phyloP scores from a whole-genome alignment of 116 monocot species.

The Trichopus zeylanicus region DNA sequence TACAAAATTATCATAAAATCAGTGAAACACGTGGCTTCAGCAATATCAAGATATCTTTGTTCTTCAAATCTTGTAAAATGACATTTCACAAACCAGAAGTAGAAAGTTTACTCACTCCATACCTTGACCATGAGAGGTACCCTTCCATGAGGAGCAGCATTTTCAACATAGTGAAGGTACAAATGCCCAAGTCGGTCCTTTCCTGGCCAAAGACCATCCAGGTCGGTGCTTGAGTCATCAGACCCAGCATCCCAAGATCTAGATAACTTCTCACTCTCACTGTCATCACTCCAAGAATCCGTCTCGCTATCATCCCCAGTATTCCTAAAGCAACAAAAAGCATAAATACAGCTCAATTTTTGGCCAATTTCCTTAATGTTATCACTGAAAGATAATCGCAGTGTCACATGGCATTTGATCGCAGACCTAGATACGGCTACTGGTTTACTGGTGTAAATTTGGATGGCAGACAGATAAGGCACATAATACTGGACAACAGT shows the following conservation, averaged over 20 bases:
- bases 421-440: conserved; percentile 16
- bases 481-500: conserved; percentile 60
- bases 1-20: not conserved
- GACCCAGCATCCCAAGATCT: conserved; percentile 25
- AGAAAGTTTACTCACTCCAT: not conserved
- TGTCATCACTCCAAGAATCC: conserved; percentile 66
- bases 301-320: conserved; percentile 28
- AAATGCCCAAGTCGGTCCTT: conserved; percentile 12
- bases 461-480: conserved; percentile 80
- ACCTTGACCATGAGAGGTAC: conserved; percentile 7
- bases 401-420: not conserved
- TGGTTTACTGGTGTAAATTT: conserved; percentile 63
- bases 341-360: not conserved
- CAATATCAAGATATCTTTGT: not conserved
- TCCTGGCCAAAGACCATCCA: not conserved
- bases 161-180: conserved; percentile 8
- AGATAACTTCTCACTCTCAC: conserved; percentile 45
- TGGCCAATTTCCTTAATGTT: not conserved
- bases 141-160: conserved; percentile 3
- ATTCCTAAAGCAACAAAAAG: not conserved
- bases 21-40: not conserved
- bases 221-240: conserved; percentile 6
- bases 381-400: not conserved
- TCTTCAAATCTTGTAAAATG: no score
- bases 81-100: not conserved